Conservation (phyloP, 805 yeast genomes). For the Aciculoconidium aculeatum region DNA sequence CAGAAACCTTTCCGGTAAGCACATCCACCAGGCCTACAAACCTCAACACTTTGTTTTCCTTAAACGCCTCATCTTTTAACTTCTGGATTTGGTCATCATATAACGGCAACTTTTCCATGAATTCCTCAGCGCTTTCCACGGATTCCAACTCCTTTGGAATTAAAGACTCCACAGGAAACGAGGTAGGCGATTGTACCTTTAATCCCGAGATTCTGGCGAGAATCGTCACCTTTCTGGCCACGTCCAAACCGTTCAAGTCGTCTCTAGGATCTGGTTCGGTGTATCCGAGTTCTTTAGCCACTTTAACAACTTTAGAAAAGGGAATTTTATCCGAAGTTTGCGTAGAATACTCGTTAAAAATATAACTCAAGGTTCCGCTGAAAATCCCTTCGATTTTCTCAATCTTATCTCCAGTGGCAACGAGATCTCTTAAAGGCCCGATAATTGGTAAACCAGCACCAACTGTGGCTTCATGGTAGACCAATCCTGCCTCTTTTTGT, state of each 20-base stretch:
- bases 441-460: slow-evolving; percentile 98
- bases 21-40: slow-evolving; percentile 90
- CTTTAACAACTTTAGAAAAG: slow-evolving; percentile 84
- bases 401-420: slow-evolving; percentile 89
- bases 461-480: slow-evolving; percentile 96
- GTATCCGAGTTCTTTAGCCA: slow-evolving; percentile 88
- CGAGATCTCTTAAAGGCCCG: slow-evolving; percentile 80
- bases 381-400: slow-evolving; percentile 92
- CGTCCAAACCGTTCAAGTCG: slow-evolving; percentile 95
- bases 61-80: slow-evolving; percentile 74
- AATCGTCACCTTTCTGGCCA: slow-evolving; percentile 96
- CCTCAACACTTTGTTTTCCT: slow-evolving; percentile 81
- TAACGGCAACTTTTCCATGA: slow-evolving; percentile 71
- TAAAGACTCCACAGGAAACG: slow-evolving; percentile 91
- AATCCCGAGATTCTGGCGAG: slow-evolving; percentile 90
- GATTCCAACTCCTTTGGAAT: slow-evolving; percentile 83
- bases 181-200: slow-evolving; percentile 75
- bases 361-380: slow-evolving; percentile 92
- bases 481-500: slow-evolving; percentile 57
- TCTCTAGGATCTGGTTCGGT: slow-evolving; percentile 99
- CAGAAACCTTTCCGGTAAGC: slow-evolving; percentile 61
- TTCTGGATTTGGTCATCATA: slow-evolving; percentile 76
- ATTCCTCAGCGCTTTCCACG: slow-evolving; percentile 68
- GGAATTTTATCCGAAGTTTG: slow-evolving; percentile 51
- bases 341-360: slow-evolving; percentile 89